phyloP scores from a whole-genome alignment of 2,329 filamentous ascomycete genomes.

The Fusarium newnesense region DNA sequence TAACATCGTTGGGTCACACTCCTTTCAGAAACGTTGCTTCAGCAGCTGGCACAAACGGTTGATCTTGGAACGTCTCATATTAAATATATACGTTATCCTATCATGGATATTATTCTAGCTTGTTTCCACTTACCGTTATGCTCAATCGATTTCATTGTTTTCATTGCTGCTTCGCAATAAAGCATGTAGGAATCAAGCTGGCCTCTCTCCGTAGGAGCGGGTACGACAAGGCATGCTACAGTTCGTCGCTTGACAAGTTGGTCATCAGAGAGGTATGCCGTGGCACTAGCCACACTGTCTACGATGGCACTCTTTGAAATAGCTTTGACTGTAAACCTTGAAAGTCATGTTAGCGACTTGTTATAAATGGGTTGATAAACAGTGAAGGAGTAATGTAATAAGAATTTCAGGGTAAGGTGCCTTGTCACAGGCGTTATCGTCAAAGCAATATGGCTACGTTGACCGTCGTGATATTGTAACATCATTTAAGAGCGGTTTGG shows the following conservation, averaged over 20 bases:
- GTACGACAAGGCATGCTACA: not conserved
- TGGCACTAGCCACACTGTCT: not conserved
- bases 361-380: not conserved
- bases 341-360: slow-evolving; percentile 23
- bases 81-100: slow-evolving; percentile 35
- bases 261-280: no score
- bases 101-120: not conserved
- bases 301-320: not conserved
- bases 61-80: not conserved
- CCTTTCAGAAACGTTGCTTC: slow-evolving; percentile 2
- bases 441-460: slow-evolving; percentile 60
- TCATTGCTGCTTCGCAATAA: not conserved
- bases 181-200: no score
- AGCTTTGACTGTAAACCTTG: not conserved
- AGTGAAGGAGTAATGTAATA: not conserved
- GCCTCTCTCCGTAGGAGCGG: not conserved
- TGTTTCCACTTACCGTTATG: slow-evolving; percentile 8
- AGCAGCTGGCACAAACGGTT: not conserved
- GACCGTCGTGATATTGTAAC: slow-evolving; percentile 60
- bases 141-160: not conserved
- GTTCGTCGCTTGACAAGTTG: slow-evolving; percentile 11
- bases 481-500: slow-evolving; percentile 49
- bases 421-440: slow-evolving; percentile 60
- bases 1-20: slow-evolving; percentile 15
- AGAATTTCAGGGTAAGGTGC: slow-evolving; percentile 45